Evolutionary conservation across 768 basidiomycete genomes (phyloP), one percentile per base, ranked within the genome.

Genomic region (Fibroporia radiculosa): DNA sequence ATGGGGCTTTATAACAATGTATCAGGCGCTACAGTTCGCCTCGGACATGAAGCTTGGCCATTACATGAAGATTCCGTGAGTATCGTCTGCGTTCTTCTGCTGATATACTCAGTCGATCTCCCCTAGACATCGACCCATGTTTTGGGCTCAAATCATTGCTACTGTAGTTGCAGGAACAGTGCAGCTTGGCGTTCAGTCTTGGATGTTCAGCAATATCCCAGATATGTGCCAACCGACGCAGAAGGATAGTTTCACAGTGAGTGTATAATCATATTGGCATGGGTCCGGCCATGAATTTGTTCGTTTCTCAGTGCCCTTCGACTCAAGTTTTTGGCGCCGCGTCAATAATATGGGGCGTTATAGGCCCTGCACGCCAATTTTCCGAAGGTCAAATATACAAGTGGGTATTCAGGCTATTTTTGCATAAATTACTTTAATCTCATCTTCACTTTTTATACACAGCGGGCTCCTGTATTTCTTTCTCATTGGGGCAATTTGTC

Each of bases 241-340:
- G 62, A 65, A 59, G 53, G 72, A 80, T 53, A 74, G 75, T 16
- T 88, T 87, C 62, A 81, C 76, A 44, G 45, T 46, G 13, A 20
- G 45, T 32, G 2, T n/a, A 18, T 14, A 6, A 6, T 16, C n/a
- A 22, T 18, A 27, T 25, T 40, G 4, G 27, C 24, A 4, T 25
- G 28, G 19, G 6, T 12, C 4, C n/a, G 3, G 27, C 27, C 14
- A 10, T 34, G 19, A 27, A 12, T 19, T n/a, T 28, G 23, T 6
- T 12, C 7, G 18, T 12, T 19, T 11, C 22, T 11, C 25, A 46
- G 45, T 89, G 86, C 59, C 84, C 85, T 0, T 61, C 47, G 11
- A 82, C 82, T 4, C 68, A 79, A 48, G 82, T 86, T 6, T 89
- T 90, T 60, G 84, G 83, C 28, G 85, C 84, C 2, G 87, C 87